phyloP scores from a whole-genome alignment of 495 filamentous ascomycete species.

The Trichocladium antarcticum region DNA sequence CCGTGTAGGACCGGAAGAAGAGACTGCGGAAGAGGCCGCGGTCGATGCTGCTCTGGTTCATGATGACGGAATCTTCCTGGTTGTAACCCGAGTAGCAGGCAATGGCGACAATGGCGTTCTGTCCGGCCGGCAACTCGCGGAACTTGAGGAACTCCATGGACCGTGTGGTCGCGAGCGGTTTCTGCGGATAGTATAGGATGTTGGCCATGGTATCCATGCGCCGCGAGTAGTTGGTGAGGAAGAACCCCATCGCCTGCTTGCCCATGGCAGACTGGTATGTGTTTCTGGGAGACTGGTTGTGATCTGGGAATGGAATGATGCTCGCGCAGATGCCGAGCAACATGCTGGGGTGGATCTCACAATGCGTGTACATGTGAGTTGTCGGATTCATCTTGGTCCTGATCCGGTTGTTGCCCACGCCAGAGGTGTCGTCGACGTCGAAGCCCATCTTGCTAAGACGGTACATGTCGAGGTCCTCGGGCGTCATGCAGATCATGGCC shows the following conservation, averaged over 20 bases:
- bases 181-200: conserved; percentile 97
- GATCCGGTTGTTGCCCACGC: conserved; percentile 58
- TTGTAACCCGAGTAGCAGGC: conserved; percentile 98
- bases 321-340: conserved; percentile 94
- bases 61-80: conserved; percentile 99
- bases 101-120: conserved; percentile 98
- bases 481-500: conserved; percentile 97
- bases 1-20: conserved; percentile 94
- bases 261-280: conserved; percentile 99
- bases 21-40: conserved; percentile 93
- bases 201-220: conserved; percentile 99
- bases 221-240: conserved; percentile 87
- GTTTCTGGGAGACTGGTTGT: conserved; percentile 97
- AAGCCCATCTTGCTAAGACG: conserved; percentile 44
- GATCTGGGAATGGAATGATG: conserved; percentile 99
- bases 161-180: conserved; percentile 87
- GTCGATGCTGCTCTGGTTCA: conserved; percentile 99
- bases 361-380: conserved; percentile 88
- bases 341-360: conserved; percentile 99
- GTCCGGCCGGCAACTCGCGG: conserved; percentile 88
- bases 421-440: conserved; percentile 36
- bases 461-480: conserved; percentile 71
- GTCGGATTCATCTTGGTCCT: conserved; percentile 71
- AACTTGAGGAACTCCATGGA: conserved; percentile 99
- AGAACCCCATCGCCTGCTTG: conserved; percentile 99